phyloP scores from a whole-genome alignment of 495 filamentous ascomycete genomes.

The Lophiostoma macrostomum region DNA sequence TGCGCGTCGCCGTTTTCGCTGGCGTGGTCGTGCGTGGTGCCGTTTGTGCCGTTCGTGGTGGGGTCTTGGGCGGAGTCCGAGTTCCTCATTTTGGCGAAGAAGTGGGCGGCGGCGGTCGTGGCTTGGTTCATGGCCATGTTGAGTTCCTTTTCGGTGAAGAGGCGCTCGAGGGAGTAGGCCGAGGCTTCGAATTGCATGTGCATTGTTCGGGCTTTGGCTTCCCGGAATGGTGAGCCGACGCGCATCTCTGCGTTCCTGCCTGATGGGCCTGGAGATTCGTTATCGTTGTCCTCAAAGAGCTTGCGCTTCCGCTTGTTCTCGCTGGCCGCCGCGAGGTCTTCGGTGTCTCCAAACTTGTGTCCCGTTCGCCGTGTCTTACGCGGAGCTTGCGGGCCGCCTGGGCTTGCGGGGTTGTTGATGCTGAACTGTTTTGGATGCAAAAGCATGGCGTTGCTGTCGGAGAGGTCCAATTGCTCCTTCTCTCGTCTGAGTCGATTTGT shows the following conservation, averaged over 20 bases:
- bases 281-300: constrained; percentile 64
- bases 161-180: constrained; percentile 74
- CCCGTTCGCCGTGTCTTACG: constrained; percentile 69
- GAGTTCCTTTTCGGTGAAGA: constrained; percentile 94
- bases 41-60: constrained; percentile 34
- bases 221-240: constrained; percentile 55
- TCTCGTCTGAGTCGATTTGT: constrained; percentile 75
- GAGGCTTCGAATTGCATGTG: constrained; percentile 49
- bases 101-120: constrained; percentile 38
- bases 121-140: constrained; percentile 52
- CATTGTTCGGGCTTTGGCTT: constrained; percentile 50
- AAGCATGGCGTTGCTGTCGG: constrained; percentile 81
- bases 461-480: constrained; percentile 84
- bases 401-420: constrained; percentile 62
- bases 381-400: constrained; percentile 74
- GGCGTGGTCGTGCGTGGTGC: constrained; percentile 14
- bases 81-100: constrained; percentile 40
- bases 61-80: constrained; percentile 17
- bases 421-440: constrained; percentile 91
- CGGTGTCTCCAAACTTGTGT: constrained; percentile 63
- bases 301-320: constrained; percentile 73
- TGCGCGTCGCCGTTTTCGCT: constrained; percentile 23
- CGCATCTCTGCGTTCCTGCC: constrained; percentile 48
- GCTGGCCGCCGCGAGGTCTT: constrained; percentile 66
- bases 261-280: constrained; percentile 51